These are phyloP conservation scores for Astrothelium macrocarpum DNA, from an alignment of 495 filamentous ascomycete species.

Conservation along the genomic window DNA sequence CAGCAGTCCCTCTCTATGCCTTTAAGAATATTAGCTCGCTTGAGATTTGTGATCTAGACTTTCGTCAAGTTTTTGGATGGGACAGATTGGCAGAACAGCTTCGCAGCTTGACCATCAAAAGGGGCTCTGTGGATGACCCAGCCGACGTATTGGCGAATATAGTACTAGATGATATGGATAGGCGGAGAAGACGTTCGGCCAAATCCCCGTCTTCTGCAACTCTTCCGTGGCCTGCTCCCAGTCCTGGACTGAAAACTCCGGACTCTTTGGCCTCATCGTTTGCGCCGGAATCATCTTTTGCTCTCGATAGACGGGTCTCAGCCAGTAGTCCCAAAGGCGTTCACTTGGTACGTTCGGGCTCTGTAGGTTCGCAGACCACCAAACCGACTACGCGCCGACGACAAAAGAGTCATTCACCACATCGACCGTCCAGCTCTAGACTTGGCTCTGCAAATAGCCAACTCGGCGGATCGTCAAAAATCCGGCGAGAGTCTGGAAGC, in stretches of 20 bases:
- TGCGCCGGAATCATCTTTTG: constrained; percentile 57
- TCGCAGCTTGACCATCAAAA: constrained; percentile 78
- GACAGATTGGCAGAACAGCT: constrained; percentile 86
- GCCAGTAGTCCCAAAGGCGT: constrained; percentile 27
- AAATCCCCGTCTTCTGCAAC: constrained; percentile 80
- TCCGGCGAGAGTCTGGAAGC: constrained; percentile 81
- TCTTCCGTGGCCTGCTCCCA: constrained; percentile 52
- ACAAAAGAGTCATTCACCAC: constrained; percentile 65
- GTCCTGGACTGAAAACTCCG: constrained; percentile 46
- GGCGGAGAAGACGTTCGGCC: constrained; percentile 73
- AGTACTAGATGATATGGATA: constrained; percentile 92
- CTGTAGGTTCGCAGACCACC: constrained; percentile 32
- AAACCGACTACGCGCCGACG: constrained; percentile 43
- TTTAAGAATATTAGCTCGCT: constrained; percentile 94
- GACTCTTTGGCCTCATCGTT: constrained; percentile 51
- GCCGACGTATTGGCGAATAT: constrained; percentile 83
- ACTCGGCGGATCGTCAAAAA: constrained; percentile 52
- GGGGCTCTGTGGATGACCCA: constrained; percentile 79
- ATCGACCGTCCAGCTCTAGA: constrained; percentile 60
- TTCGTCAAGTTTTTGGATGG: constrained; percentile 95
- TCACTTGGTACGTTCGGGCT: constrained; percentile 43
- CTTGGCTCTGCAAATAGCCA: constrained; percentile 47
- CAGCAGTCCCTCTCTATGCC: constrained; percentile 84
- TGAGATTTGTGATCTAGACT: constrained; percentile 91
- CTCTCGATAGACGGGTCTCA: constrained; percentile 35